Evolutionary conservation across 2,329 filamentous ascomycete genomes (phyloP).

Genomic region (Arthrinium puccinioides): DNA sequence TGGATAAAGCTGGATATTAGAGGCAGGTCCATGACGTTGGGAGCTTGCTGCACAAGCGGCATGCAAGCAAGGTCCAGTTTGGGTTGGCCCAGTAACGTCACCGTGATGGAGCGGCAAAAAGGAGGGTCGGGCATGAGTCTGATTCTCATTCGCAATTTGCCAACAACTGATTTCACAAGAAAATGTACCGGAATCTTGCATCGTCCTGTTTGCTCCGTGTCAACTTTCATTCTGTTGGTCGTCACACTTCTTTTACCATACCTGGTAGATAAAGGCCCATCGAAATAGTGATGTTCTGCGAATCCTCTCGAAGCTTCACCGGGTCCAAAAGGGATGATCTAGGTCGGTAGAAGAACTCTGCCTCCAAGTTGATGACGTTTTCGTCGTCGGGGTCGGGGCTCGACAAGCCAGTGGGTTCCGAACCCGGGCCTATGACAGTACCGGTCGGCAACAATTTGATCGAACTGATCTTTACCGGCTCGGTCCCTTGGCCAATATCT

Average conservation of each 20-base stretch:
- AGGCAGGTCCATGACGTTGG: conserved; percentile 3
- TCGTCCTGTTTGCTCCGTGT: not conserved
- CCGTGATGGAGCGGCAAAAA: conserved; percentile 1
- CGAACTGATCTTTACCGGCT: not conserved
- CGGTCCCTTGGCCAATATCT: conserved; percentile 1
- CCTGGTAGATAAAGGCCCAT: conserved; percentile 2
- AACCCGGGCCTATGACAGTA: not conserved
- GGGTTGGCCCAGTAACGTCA: conserved; percentile 1
- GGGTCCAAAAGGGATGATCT: not conserved
- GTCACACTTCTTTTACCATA: not conserved
- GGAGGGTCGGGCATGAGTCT: conserved; percentile 1
- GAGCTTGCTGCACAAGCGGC: conserved; percentile 1
- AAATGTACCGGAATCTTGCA: conserved; percentile 1
- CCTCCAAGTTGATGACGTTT: conserved; percentile 1
- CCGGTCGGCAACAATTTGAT: conserved; percentile 3
- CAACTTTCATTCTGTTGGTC: not conserved
- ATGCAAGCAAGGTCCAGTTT: conserved; percentile 4
- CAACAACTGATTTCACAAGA: not conserved
- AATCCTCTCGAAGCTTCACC: not conserved
- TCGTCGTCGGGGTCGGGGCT: too few species aligned
- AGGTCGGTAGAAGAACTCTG: not conserved
- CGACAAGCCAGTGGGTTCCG: not conserved
- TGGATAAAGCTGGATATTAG: conserved; percentile 2
- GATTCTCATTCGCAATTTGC: not conserved
- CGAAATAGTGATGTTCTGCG: not conserved